These are phyloP conservation scores for Candolleomyces eurysporus DNA, from an alignment of 768 basidiomycete species.

Conservation along the genomic window DNA sequence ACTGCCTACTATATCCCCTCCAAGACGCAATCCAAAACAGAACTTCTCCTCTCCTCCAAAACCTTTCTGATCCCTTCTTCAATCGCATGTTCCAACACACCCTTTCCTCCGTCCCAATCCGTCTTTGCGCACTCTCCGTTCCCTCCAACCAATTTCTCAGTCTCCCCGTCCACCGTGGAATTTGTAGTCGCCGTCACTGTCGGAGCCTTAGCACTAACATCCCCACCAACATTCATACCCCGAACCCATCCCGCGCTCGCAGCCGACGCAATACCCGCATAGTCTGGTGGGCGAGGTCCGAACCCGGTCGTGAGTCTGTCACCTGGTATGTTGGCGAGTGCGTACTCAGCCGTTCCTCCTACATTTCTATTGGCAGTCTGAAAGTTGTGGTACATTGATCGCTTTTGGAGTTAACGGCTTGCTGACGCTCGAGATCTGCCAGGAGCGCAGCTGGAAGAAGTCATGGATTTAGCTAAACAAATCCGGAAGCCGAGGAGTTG, in stretches of 20 bases:
- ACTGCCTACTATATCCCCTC: slow-evolving; percentile 24
- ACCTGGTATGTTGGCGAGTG: slow-evolving; percentile 34
- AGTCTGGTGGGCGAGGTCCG: slow-evolving; percentile 61
- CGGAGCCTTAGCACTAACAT: too few relatives aligned
- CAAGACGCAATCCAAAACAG: slow-evolving; percentile 62
- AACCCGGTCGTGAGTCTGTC: slow-evolving; percentile 60
- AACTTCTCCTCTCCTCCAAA: slow-evolving; percentile 55
- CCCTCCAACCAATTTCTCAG: too few relatives aligned
- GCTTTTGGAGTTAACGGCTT: too few relatives aligned
- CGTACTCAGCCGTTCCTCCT: slow-evolving; percentile 24
- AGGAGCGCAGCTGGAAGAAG: too few relatives aligned
- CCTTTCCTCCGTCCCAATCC: slow-evolving; percentile 36
- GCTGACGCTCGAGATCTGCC: too few relatives aligned
- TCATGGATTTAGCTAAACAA: too few relatives aligned
- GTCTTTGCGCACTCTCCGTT: slow-evolving; percentile 32
- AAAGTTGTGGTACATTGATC: too few relatives aligned
- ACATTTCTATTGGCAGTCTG: too few relatives aligned
- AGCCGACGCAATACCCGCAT: slow-evolving; percentile 67
- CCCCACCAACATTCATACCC: too few relatives aligned
- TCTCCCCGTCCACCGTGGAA: slow-evolving; percentile 15
- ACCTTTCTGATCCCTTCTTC: slow-evolving; percentile 56
- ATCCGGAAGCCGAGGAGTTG: too few relatives aligned
- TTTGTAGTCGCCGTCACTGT: too few relatives aligned
- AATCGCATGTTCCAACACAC: slow-evolving; percentile 32
- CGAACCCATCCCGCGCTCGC: slow-evolving; percentile 17